Percentiles rank a stretch among this genome's conserved stretches.
Conservation (phyloP, 2,329 filamentous ascomycete species). For the Epichloe aotearoae region DNA sequence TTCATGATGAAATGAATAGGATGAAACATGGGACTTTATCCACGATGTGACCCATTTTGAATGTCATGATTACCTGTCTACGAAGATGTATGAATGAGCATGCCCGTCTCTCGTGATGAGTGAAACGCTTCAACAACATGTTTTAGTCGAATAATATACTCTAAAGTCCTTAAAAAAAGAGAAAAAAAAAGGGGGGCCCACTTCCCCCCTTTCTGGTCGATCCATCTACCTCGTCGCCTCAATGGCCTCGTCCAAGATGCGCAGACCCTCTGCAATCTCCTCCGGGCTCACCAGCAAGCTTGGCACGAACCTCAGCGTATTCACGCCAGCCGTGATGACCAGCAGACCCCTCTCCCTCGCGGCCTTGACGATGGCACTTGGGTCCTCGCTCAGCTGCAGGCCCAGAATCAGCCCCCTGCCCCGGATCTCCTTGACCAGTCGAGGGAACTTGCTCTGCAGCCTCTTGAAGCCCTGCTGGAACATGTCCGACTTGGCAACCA, state of each 20-base stretch:
- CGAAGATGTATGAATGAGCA: too few relatives aligned
- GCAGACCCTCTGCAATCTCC: constrained; percentile 67
- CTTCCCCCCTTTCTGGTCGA: not conserved
- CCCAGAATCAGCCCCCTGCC: constrained; percentile 80
- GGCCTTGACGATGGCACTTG: constrained; percentile 62
- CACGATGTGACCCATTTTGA: too few relatives aligned
- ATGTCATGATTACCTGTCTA: too few relatives aligned
- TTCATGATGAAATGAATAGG: too few relatives aligned
- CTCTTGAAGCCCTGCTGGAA: constrained; percentile 35
- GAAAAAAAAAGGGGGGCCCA: too few relatives aligned
- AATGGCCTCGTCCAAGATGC: constrained; percentile 59
- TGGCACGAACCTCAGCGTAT: constrained; percentile 86
- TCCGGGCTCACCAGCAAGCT: constrained; percentile 66
- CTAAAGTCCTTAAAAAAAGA: too few relatives aligned
- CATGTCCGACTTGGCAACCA: constrained; percentile 49
- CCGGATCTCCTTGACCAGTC: constrained; percentile 63
- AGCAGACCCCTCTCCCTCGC: constrained; percentile 78
- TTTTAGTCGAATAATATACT: too few relatives aligned
- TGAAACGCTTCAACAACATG: too few relatives aligned
- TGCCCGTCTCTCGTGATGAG: too few relatives aligned
- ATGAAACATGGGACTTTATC: too few relatives aligned
- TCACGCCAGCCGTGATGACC: constrained; percentile 84
- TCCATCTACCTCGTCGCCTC: constrained; percentile 22
- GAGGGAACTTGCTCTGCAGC: constrained; percentile 42
- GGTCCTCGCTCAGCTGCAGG: constrained; percentile 66